phyloP scores from a whole-genome alignment of 2,329 filamentous ascomycete species.

The Paecilomyces niveus region DNA sequence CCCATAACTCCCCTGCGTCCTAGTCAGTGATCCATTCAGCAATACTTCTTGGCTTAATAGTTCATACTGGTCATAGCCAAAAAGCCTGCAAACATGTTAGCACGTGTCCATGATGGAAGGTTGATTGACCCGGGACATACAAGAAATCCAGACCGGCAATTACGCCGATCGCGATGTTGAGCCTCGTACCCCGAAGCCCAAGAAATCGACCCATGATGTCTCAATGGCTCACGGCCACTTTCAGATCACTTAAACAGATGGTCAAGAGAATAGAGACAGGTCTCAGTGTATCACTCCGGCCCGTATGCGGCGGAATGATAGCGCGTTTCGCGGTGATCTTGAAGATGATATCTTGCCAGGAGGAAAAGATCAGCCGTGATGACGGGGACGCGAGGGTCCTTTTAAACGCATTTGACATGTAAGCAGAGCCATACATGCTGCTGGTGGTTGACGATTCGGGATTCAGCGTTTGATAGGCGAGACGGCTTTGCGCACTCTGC shows the following conservation, averaged over 20 bases:
- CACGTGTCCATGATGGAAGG: neutral
- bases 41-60: neutral
- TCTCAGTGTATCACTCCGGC: neutral
- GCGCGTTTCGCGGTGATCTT: neutral
- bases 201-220: conserved; percentile 44
- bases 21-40: conserved; percentile 4
- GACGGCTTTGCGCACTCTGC: neutral
- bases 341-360: conserved; percentile 7
- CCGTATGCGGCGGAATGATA: neutral
- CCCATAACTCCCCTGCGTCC: conserved; percentile 58
- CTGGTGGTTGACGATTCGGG: neutral
- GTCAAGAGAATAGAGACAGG: neutral
- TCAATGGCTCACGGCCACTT: neutral
- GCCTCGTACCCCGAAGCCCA: conserved; percentile 57
- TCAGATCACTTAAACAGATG: neutral
- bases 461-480: neutral
- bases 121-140: conserved; percentile 18
- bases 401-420: neutral
- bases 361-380: neutral
- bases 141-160: conserved; percentile 68
- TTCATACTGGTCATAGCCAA: conserved; percentile 57
- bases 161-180: conserved; percentile 63
- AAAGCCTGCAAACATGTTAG: conserved; percentile 27
- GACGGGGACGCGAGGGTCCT: neutral
- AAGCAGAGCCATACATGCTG: neutral